Base-by-base conservation (phyloP, 139 green algal species). In the Micractinium sp. region DNA sequence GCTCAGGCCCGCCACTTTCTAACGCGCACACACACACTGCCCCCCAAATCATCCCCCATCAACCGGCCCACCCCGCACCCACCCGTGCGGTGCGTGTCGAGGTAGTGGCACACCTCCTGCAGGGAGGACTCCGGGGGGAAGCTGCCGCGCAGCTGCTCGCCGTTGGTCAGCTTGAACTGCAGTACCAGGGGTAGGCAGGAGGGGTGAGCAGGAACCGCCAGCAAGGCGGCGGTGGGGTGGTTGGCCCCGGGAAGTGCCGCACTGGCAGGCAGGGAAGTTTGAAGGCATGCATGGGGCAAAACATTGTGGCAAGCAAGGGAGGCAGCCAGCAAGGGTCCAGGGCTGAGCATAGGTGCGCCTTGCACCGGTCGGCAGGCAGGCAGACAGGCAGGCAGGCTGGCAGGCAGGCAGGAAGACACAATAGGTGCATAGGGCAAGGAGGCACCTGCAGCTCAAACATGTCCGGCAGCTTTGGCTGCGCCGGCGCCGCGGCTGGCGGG, bases 51-150 rank as follows among this genome's bases (percentile, higher is more conserved):
- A 7, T 23, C 74, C 74, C 74, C n/a, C 22, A n/a, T n/a, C n/a
- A n/a, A n/a, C n/a, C n/a, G n/a, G 69, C 69, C 5, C 38, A 60
- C 7, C 47, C n/a, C 3, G 13, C 60, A 1, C 38, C 22, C 41
- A 82, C 85, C 86, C 36, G 86, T 89, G 35, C 86, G 56, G 86
- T 86, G 35, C 25, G 61, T 56, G 36, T 89, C 86, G 53, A 89
- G 15, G 35, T 80, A 82, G 61, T 85, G 75, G 22, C 60, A 66
- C 75, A 89, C 75, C 61, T 89, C 23, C 38, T 85, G 86, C 75
- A 89, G 86, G 14, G 63, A 23, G 13, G 86, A 15, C 18, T 89
- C 86, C 3, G 86, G 60, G 0, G 86, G 60, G 76, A 89, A 89
- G 41, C 78, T 66, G 36, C 41, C 86, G 7, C 86, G 71, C 47